Percentiles rank a stretch among this genome's conserved stretches.
Evolutionary conservation across 1,139 yeast species (phyloP).

Genomic region (Candida sanyaensis): DNA sequence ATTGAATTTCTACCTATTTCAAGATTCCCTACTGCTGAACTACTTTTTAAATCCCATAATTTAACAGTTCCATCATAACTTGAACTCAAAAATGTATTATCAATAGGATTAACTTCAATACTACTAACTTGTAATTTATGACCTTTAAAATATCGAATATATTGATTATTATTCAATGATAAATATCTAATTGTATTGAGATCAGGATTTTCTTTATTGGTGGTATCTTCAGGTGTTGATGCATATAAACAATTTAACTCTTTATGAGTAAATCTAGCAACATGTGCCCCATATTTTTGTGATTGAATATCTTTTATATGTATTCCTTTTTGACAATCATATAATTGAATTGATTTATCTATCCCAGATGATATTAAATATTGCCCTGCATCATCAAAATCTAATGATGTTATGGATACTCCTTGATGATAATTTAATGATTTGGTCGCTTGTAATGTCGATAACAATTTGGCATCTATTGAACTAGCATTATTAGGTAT

Average conservation of each 20-base stretch:
- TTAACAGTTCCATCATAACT: conserved; percentile 80
- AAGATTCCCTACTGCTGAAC: conserved; percentile 63
- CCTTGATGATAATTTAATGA: conserved; percentile 57
- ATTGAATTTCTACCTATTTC: conserved; percentile 58
- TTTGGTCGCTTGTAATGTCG: conserved; percentile 57
- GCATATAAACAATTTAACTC: conserved; percentile 78
- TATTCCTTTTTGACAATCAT: conserved; percentile 73
- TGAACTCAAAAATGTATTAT: conserved; percentile 68
- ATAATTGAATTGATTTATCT: conserved; percentile 82
- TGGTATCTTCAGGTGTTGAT: conserved; percentile 53
- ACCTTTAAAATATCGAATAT: conserved; percentile 82
- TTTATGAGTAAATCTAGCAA: conserved; percentile 82
- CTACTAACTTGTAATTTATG: conserved; percentile 76
- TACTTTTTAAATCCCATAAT: conserved; percentile 78
- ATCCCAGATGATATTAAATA: conserved; percentile 75
- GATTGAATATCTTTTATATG: conserved; percentile 69
- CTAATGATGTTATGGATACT: conserved; percentile 73
- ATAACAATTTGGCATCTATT: conserved; percentile 44
- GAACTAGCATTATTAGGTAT: neutral
- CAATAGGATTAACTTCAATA: conserved; percentile 73
- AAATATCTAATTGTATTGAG: conserved; percentile 59
- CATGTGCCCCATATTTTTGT: conserved; percentile 89
- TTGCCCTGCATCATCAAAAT: conserved; percentile 85
- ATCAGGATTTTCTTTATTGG: conserved; percentile 52
- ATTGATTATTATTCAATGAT: conserved; percentile 76